phyloP scores from a whole-genome alignment of 352 stramenopile species.

The Globisporangium paddicum region DNA sequence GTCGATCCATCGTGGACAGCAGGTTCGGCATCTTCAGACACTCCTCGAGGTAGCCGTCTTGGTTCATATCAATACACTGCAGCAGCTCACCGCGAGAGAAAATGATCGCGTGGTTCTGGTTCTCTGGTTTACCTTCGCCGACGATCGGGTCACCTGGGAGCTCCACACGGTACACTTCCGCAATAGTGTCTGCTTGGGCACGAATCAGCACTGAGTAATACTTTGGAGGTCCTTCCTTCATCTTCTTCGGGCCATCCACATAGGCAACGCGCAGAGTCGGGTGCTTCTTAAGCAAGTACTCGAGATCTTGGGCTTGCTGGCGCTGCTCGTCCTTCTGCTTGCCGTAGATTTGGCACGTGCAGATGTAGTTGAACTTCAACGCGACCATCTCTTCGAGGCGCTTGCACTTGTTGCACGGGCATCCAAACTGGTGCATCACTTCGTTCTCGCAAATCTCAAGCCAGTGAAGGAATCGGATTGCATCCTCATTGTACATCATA shows the following conservation, averaged over 20 bases:
- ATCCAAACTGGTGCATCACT: conserved; percentile 73
- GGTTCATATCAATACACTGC: conserved; percentile 91
- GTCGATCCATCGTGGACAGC: conserved; percentile 71
- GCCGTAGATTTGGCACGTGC: conserved; percentile 86
- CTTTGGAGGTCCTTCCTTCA: conserved; percentile 83
- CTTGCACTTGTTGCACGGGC: conserved; percentile 84
- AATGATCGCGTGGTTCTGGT: conserved; percentile 88
- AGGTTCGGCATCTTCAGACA: conserved; percentile 80
- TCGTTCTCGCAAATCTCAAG: conserved; percentile 88
- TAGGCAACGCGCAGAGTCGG: conserved; percentile 73
- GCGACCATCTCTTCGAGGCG: conserved; percentile 78
- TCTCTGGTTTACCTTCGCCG: conserved; percentile 86
- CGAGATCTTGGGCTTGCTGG: conserved; percentile 71
- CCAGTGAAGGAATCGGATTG: conserved; percentile 84
- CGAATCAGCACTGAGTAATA: conserved; percentile 82
- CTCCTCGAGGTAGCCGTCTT: conserved; percentile 84
- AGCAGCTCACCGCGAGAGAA: conserved; percentile 83
- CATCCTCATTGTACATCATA: conserved; percentile 90
- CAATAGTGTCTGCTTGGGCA: conserved; percentile 66
- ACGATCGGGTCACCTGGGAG: conserved; percentile 82
- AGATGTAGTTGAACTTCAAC: conserved; percentile 89
- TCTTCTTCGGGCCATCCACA: conserved; percentile 83
- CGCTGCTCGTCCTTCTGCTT: conserved; percentile 83
- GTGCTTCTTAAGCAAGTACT: conserved; percentile 80
- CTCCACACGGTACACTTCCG: conserved; percentile 79